A percentile compares a stretch with the other conserved stretches of the same genome.
These are phyloP conservation scores for Eurotiales sp. DNA, from an alignment of 2,329 filamentous ascomycete species.

Conservation along the genomic window DNA sequence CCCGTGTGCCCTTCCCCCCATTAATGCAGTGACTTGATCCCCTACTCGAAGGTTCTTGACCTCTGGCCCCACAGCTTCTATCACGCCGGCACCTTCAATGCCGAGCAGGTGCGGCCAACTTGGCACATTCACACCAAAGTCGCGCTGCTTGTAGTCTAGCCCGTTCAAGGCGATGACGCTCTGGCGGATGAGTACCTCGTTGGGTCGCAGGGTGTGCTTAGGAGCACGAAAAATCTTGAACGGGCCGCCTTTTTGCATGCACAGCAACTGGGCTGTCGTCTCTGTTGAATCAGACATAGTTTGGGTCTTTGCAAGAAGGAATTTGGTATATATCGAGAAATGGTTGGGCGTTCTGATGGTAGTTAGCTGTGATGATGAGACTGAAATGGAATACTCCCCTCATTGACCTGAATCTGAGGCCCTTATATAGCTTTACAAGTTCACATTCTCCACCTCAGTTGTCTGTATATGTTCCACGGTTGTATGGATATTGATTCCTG, in stretches of 20 bases:
- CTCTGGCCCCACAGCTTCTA: conserved; percentile 30
- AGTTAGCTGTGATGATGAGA: no score
- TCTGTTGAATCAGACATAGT: conserved; percentile 2
- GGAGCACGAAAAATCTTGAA: conserved; percentile 5
- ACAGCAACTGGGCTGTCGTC: conserved; percentile 7
- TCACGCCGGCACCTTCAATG: conserved; percentile 31
- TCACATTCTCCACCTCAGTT: no score
- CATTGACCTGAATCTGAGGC: no score
- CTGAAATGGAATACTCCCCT: no score
- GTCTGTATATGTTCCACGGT: no score
- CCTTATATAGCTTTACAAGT: no score
- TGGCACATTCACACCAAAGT: conserved; percentile 25
- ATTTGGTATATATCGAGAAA: neutral
- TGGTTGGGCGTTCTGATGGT: no score
- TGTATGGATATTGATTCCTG: neutral
- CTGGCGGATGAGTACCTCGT: conserved; percentile 31
- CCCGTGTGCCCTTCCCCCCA: neutral
- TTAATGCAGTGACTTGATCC: conserved; percentile 9
- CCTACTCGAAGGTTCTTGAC: conserved; percentile 20
- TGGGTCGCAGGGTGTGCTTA: conserved; percentile 11
- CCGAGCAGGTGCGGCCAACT: conserved; percentile 34
- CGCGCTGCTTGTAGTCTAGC: conserved; percentile 32
- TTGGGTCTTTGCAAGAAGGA: neutral
- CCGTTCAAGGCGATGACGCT: conserved; percentile 32
- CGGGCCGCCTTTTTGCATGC: conserved; percentile 9